Conservation (phyloP, 2,329 filamentous ascomycete genomes). For the Dactylellina leptospora region DNA sequence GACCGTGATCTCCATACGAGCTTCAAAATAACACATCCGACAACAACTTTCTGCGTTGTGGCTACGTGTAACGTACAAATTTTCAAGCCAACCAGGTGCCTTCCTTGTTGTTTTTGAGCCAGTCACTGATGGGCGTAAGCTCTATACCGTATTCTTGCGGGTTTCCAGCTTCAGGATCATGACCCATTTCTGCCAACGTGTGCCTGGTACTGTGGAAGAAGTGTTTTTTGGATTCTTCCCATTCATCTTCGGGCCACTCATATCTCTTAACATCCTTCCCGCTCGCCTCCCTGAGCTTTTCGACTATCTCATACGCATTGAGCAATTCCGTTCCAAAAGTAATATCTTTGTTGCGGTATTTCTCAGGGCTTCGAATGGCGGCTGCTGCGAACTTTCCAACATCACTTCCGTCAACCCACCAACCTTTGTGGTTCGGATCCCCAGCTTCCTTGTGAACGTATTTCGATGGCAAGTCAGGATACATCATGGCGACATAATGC, state of each 20-base stretch:
- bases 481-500: slow-evolving; percentile 34
- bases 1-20: too few relatives aligned
- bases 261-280: slow-evolving; percentile 44
- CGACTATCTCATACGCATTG: slow-evolving; percentile 12
- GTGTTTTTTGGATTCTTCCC: slow-evolving; percentile 35
- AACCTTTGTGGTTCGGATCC: slow-evolving; percentile 4
- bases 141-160: slow-evolving; percentile 26
- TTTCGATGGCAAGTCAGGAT: slow-evolving; percentile 24
- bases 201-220: slow-evolving; percentile 24
- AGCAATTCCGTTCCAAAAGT: slow-evolving; percentile 35
- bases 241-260: slow-evolving; percentile 43
- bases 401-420: slow-evolving; percentile 42
- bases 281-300: slow-evolving; percentile 32
- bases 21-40: too few relatives aligned
- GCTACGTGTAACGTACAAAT: neutral
- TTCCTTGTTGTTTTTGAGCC: slow-evolving; percentile 36
- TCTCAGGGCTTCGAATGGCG: slow-evolving; percentile 24
- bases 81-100: slow-evolving; percentile 34
- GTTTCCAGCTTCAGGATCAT: slow-evolving; percentile 34
- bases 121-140: slow-evolving; percentile 36
- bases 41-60: neutral
- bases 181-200: slow-evolving; percentile 11
- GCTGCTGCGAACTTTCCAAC: slow-evolving; percentile 37
- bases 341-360: slow-evolving; percentile 40
- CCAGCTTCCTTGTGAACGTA: slow-evolving; percentile 23